Conservation (phyloP, 768 basidiomycete species). For the Boletales sp. region DNA sequence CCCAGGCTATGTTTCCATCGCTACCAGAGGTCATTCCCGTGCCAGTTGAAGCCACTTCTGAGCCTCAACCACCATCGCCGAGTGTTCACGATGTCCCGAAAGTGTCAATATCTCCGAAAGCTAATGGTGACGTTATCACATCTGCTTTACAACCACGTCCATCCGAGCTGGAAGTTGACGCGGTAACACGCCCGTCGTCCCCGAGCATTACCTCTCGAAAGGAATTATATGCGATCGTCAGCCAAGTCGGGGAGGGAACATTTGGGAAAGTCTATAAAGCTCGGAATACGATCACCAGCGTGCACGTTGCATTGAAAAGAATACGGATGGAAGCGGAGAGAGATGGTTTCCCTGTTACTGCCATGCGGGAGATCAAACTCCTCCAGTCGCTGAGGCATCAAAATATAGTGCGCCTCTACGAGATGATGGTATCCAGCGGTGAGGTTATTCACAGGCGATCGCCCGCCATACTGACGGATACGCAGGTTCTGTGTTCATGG, state of each 20-base stretch:
- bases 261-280: constrained; percentile 99
- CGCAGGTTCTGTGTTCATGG: constrained; percentile 95
- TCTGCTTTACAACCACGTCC: constrained; percentile 17
- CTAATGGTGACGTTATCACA: constrained; percentile 20
- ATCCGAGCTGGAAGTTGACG: constrained; percentile 23
- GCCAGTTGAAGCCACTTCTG: constrained; percentile 6
- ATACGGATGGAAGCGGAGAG: constrained; percentile 97
- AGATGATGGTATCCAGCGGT: constrained; percentile 99
- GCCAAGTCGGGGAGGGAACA: constrained; percentile 96
- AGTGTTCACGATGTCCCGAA: constrained; percentile 18
- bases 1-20: background rate
- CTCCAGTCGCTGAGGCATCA: constrained; percentile 86
- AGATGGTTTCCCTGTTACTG: constrained; percentile 98
- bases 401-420: constrained; percentile 86
- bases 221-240: constrained; percentile 82
- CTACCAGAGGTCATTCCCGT: constrained; percentile 10
- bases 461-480: constrained; percentile 5
- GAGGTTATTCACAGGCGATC: constrained; percentile 16
- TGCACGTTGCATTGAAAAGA: constrained; percentile 87
- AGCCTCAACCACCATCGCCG: constrained; percentile 17
- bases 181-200: constrained; percentile 25
- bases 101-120: constrained; percentile 21
- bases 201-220: constrained; percentile 30
- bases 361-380: constrained; percentile 98
- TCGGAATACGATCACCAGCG: constrained; percentile 70